Base-by-base conservation (phyloP, 495 filamentous ascomycete species). In the Corynascus novoguineensis region DNA sequence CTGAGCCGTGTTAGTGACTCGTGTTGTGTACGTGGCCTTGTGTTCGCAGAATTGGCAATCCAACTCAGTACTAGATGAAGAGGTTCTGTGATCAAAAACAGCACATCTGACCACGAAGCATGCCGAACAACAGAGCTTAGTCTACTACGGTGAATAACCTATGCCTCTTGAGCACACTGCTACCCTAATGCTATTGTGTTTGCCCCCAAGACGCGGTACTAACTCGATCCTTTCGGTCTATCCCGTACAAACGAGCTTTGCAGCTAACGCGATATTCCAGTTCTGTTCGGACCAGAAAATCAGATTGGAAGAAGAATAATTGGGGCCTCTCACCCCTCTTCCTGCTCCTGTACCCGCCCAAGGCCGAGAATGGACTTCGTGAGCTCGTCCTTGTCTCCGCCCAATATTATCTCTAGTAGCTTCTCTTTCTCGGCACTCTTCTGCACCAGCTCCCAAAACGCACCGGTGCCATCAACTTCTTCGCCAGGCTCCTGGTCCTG, bases 351-450 rank as follows among this genome's bases (percentile, higher is more conserved):
- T 8, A 1, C 10, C 15, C 14, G 8, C n/a, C 22, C 12, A 28
- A 21, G 37, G n/a, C 32, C 21, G n/a, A 41, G 27, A 0, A 50
- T 19, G 2, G 10, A 27, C 15, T 31, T 38, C 59, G 58, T 42
- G 40, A 60, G 14, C 10, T 15, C 28, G 7, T 55, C 50, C 50
- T 50, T 51, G 14, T 63, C 58, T 32, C 22, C 31, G 4, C 58
- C 60, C 4, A 65, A 25, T 6, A 65, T 55, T 60, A 63, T 63
- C 37, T 65, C 52, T 22, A 68, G 19, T 19, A 68, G 48, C 50
- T 61, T 64, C 0, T 64, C 60, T 50, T 51, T 60, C 40, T 68
- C 64, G 0, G 66, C 61, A 38, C 66, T 68, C 56, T 67, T 60
- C 54, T 62, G 53, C 19, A 68, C 57, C 35, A 68, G 31, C 28